phyloP scores from a whole-genome alignment of 192 early-diverging fungal species.

The Coemansia sp. region DNA sequence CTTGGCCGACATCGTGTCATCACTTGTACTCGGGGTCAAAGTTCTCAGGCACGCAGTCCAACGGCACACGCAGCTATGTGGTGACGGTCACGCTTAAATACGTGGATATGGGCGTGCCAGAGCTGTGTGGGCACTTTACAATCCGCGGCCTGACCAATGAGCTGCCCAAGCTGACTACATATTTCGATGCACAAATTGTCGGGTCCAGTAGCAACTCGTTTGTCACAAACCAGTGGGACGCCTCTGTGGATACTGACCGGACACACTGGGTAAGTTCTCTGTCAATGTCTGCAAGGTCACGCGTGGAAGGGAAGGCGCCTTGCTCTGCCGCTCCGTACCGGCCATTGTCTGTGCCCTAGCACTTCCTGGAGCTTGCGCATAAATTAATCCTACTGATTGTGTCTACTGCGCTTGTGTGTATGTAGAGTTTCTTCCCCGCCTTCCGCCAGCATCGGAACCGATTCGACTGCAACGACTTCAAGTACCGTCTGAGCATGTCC shows the following conservation, averaged over 20 bases:
- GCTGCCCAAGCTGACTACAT: conserved; percentile 70
- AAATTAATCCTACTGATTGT: conserved; percentile 5
- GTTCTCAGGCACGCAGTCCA: conserved; percentile 51
- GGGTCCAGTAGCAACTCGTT: conserved; percentile 61
- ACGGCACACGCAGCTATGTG: conserved; percentile 43
- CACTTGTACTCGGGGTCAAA: conserved; percentile 52
- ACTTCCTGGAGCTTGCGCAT: neutral
- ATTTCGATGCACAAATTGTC: conserved; percentile 76
- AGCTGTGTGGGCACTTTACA: conserved; percentile 70
- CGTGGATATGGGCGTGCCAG: conserved; percentile 66
- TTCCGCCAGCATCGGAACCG: conserved; percentile 37
- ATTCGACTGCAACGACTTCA: conserved; percentile 40
- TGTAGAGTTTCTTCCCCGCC: conserved; percentile 51
- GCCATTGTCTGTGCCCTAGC: neutral
- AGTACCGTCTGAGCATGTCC: conserved; percentile 48
- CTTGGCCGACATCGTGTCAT: conserved; percentile 53
- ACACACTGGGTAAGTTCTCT: conserved; percentile 62
- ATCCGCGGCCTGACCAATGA: conserved; percentile 72
- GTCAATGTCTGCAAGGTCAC: neutral
- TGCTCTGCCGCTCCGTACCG: neutral
- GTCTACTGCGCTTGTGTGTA: neutral
- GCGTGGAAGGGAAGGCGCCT: neutral
- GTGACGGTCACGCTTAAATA: conserved; percentile 45
- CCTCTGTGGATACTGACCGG: conserved; percentile 65
- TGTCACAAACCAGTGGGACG: conserved; percentile 73